Percentiles rank a stretch among this genome's conserved stretches.
Conservation (phyloP, 2,329 filamentous ascomycete species). For the Aureobasidium sp. region DNA sequence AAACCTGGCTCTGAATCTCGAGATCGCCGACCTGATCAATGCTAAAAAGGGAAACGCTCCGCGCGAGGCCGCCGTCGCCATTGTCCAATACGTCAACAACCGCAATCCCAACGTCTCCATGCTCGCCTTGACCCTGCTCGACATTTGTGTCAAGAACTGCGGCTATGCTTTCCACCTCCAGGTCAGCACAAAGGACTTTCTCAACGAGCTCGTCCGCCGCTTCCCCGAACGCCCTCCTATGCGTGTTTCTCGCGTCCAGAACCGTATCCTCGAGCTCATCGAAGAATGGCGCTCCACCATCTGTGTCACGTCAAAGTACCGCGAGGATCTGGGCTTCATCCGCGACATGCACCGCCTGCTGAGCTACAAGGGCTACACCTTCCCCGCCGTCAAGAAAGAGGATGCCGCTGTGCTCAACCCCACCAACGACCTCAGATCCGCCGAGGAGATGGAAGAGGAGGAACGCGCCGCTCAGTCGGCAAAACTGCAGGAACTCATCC, state of each 20-base stretch:
- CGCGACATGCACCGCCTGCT: conserved; percentile 93
- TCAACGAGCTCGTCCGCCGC: conserved; percentile 92
- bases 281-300: conserved; percentile 98
- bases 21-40: conserved; percentile 94
- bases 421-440: conserved; percentile 91
- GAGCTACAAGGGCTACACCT: conserved; percentile 94
- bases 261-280: conserved; percentile 87
- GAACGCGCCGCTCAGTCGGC: conserved; percentile 90
- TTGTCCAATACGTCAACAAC: conserved; percentile 92
- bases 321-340: conserved; percentile 92
- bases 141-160: conserved; percentile 99
- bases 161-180: conserved; percentile 98
- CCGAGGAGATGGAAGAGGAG: conserved; percentile 98
- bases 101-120: conserved; percentile 93
- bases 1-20: conserved; percentile 90
- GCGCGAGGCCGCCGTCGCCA: conserved; percentile 85
- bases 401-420: conserved; percentile 95
- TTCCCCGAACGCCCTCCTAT: conserved; percentile 91
- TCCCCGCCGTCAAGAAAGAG: conserved; percentile 83
- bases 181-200: conserved; percentile 96
- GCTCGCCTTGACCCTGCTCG: conserved; percentile 79
- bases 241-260: conserved; percentile 77
- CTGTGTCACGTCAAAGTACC: conserved; percentile 95
- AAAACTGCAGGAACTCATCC: conserved; percentile 95
- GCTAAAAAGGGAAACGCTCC: conserved; percentile 93